Evolutionary conservation across 352 stramenopile species (phyloP).

Genomic region (Globisporangium splendens): DNA sequence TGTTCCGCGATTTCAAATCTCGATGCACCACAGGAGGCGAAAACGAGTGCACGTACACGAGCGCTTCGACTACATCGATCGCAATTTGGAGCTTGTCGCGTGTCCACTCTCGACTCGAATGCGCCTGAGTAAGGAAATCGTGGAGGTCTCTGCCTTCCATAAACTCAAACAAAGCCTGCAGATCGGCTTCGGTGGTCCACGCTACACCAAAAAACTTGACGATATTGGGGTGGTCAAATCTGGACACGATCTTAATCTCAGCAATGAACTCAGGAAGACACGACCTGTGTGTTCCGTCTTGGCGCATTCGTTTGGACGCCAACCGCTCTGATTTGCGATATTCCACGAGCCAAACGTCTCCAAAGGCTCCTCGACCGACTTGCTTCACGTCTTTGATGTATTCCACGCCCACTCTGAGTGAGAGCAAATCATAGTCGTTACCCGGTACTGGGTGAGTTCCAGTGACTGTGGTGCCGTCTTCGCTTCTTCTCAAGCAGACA

Average conservation of each 20-base stretch:
- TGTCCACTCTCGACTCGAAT: background rate
- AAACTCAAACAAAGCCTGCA: conserved; percentile 16
- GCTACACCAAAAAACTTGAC: conserved; percentile 4
- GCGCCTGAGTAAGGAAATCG: background rate
- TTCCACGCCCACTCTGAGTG: conserved; percentile 18
- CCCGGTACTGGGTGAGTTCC: conserved; percentile 25
- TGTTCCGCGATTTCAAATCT: conserved; percentile 40
- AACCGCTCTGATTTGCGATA: conserved; percentile 2
- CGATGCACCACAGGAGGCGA: conserved; percentile 36
- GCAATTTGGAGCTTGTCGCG: conserved; percentile 31
- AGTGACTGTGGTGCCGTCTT: background rate
- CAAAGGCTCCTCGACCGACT: conserved; percentile 4
- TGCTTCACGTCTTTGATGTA: conserved; percentile 9
- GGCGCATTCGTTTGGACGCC: background rate
- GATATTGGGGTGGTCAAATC: background rate
- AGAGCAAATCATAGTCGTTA: conserved; percentile 30
- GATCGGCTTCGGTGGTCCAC: conserved; percentile 12
- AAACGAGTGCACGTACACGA: conserved; percentile 48
- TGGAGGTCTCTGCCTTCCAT: conserved; percentile 2
- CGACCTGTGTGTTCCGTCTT: background rate
- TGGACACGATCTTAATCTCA: background rate
- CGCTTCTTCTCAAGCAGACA: conserved; percentile 16
- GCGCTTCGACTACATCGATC: conserved; percentile 41
- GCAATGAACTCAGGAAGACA: background rate
- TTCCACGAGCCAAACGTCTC: conserved; percentile 11